These are phyloP conservation scores for Helianthus annuus DNA, from an alignment of 129 eudicot species.

Conservation along the genomic window DNA sequence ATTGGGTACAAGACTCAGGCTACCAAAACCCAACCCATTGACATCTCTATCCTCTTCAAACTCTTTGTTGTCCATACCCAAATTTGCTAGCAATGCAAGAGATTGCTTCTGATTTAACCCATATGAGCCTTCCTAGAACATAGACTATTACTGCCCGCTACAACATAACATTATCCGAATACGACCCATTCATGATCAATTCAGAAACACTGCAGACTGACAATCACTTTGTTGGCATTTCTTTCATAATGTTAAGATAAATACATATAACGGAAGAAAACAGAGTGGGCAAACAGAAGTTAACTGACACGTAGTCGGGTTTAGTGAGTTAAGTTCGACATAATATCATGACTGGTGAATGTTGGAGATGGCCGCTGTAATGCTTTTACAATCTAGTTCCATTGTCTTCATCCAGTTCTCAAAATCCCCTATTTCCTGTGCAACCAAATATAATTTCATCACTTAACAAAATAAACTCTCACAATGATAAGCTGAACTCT, in stretches of 20 bases:
- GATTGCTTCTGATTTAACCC: no score
- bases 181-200: neutral
- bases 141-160: no score
- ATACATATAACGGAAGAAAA: constrained; percentile 2
- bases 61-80: no score
- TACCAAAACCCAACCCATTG: no score
- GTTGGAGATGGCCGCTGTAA: constrained; percentile 74
- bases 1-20: no score
- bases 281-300: constrained; percentile 2
- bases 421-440: constrained; percentile 93
- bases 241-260: constrained; percentile 15
- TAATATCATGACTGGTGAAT: constrained; percentile 59
- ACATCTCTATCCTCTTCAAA: no score
- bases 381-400: constrained; percentile 93
- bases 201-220: neutral
- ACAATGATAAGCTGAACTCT: neutral
- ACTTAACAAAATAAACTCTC: neutral
- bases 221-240: constrained; percentile 13
- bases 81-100: no score
- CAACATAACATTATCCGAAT: neutral
- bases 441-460: constrained; percentile 10
- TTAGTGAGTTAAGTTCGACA: constrained; percentile 3
- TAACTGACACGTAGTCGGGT: constrained; percentile 8
- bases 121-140: no score
- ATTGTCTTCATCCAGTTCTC: constrained; percentile 99